Percentiles rank a stretch among this genome's conserved stretches.
Evolutionary conservation across 176 grass and related monocot genomes (phyloP).

Genomic region (Rhynchospora pubera): DNA sequence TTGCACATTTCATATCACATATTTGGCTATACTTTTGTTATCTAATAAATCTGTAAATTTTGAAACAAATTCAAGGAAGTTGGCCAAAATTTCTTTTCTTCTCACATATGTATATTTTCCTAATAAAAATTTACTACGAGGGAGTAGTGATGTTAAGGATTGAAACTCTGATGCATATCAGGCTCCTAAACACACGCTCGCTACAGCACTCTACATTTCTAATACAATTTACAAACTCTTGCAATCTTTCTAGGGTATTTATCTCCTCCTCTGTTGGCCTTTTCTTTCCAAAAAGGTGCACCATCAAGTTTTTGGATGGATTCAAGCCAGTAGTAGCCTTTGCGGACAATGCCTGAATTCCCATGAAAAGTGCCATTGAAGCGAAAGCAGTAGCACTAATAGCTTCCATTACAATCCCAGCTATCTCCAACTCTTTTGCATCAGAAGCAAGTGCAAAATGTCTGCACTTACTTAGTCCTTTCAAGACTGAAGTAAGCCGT

Average conservation of each 20-base stretch:
- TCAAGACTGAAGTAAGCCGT: not conserved
- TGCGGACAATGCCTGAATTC: not conserved
- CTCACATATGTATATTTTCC: not conserved
- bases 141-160: slow-evolving; percentile 4
- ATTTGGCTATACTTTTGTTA: too few relatives aligned
- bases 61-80: too few relatives aligned
- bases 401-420: not conserved
- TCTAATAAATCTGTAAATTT: not conserved
- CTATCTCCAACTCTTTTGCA: not conserved
- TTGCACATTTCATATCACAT: too few relatives aligned
- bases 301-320: not conserved
- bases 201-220: not conserved
- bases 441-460: not conserved
- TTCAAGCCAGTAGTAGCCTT: not conserved
- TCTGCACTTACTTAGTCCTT: not conserved
- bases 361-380: not conserved
- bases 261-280: not conserved
- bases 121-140: not conserved
- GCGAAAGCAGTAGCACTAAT: not conserved
- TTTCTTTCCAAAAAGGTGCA: not conserved
- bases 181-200: not conserved
- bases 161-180: not conserved
- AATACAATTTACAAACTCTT: not conserved
- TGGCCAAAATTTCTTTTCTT: not conserved
- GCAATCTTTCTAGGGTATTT: not conserved